Base-by-base conservation (phyloP, 306 rosid species). In the Cyamopsis tetragonoloba region DNA sequence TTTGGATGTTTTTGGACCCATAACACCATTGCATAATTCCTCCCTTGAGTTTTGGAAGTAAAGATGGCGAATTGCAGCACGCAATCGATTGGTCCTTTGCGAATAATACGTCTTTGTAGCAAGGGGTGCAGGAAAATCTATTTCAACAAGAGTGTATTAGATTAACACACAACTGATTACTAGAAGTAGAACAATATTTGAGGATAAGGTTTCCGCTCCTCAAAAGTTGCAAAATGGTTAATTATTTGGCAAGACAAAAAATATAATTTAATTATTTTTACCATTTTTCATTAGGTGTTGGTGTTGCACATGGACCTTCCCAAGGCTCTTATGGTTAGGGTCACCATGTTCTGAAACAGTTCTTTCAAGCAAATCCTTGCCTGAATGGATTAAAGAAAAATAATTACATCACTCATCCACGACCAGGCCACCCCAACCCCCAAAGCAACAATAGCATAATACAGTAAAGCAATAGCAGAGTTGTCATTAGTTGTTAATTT, bases 61-160 rank as follows among this genome's bases (percentile, higher is more conserved):
- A 28, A 88, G 82, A 77, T 82, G 84, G 35, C 78, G 80, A 65
- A 93, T 83, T 35, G 85, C 75, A 43, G 90, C 80, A 46, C 96
- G 97, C 30, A 90, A 70, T 12, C 96, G 83, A 69, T 80, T 84
- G 72, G 76, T 79, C 85, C 85, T 86, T 77, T 88, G 96, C 10
- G 96, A 90, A 86, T 86, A 90, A 73, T 88, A 93, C 34, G 88
- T 79, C 85, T 87, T 93, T 12, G 97, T 84, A 38, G 97, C 99
- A 64, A 93, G 96, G 46, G 99, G 99, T 67, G 74, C 83, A 37
- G 96, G 96, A 68, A 72, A 63, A 68, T 84, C 97, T 93, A 86
- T 51, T 80, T 68, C 39, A 72, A 74, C 62, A 41, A 67, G 51
- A 60, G 31, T 23, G 23, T 28, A 43, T 17, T 44, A 62, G 68